Conservation (phyloP, 73 alveolate genomes). For the Symbiodinium natans region DNA sequence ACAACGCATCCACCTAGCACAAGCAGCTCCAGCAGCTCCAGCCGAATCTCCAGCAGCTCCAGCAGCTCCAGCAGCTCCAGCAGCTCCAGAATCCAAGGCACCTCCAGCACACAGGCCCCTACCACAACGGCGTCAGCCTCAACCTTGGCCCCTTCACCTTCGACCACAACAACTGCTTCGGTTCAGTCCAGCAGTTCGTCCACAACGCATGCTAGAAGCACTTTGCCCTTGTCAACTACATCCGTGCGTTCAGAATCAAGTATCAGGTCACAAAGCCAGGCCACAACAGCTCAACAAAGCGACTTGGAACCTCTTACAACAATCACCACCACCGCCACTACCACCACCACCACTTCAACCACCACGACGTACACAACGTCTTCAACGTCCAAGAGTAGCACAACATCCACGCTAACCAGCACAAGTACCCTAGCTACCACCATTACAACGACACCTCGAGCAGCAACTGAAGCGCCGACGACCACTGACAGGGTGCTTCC, state of each 20-base stretch:
- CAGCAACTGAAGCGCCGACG: slow-evolving; percentile 22
- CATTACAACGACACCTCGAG: neutral
- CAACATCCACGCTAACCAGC: neutral
- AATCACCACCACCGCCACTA: neutral
- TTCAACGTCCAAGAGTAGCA: neutral
- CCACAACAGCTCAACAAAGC: too few relatives aligned
- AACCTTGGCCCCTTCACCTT: neutral
- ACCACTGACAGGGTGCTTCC: slow-evolving; percentile 80
- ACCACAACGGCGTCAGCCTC: neutral
- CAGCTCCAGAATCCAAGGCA: too few relatives aligned
- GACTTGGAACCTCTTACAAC: neutral
- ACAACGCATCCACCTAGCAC: neutral
- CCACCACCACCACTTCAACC: neutral
- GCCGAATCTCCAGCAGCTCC: too few relatives aligned
- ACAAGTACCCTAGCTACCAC: neutral
- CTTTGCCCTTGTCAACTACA: too few relatives aligned
- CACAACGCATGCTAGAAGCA: neutral
- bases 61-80: too few relatives aligned
- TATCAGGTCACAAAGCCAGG: too few relatives aligned
- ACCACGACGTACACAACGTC: neutral
- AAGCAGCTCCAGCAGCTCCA: too few relatives aligned
- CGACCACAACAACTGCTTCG: neutral
- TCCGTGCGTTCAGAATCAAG: too few relatives aligned
- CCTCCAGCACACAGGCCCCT: neutral
- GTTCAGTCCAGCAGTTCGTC: neutral